A percentile compares a stretch with the other conserved stretches of the same genome.
These are phyloP conservation scores for Dactylellina cionopaga DNA, from an alignment of 2,329 filamentous ascomycete genomes.

Conservation along the genomic window DNA sequence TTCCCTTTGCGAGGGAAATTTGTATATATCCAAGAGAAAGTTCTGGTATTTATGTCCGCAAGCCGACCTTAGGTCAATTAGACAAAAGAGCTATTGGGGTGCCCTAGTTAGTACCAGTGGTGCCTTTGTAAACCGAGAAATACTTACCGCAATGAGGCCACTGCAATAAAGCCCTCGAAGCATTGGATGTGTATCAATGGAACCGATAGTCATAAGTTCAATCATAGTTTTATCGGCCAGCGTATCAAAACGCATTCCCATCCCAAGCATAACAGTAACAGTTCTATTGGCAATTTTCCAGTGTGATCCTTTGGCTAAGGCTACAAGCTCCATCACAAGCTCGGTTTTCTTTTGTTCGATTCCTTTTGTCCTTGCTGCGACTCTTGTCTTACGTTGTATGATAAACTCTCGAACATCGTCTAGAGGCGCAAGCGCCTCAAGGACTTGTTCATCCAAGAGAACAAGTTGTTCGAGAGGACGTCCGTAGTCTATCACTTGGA, in stretches of 20 bases:
- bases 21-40: constrained; percentile 82
- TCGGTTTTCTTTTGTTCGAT: constrained; percentile 86
- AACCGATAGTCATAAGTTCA: constrained; percentile 80
- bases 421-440: constrained; percentile 76
- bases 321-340: constrained; percentile 82
- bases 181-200: constrained; percentile 89
- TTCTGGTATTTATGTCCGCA: constrained; percentile 89
- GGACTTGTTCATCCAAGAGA: constrained; percentile 75
- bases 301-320: constrained; percentile 80
- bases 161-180: constrained; percentile 83
- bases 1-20: constrained; percentile 78
- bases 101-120: constrained; percentile 55
- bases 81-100: constrained; percentile 72
- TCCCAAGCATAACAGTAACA: constrained; percentile 86
- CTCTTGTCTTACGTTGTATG: constrained; percentile 73
- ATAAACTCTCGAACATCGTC: constrained; percentile 77
- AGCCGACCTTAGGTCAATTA: constrained; percentile 84
- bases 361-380: constrained; percentile 20
- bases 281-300: constrained; percentile 96
- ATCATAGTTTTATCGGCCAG: constrained; percentile 84
- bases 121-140: constrained; percentile 6
- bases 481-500: constrained; percentile 89
- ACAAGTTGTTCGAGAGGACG: constrained; percentile 87
- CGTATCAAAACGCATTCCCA: constrained; percentile 89
- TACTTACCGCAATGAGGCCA: constrained; percentile 71